A percentile compares a stretch with the other conserved stretches of the same genome.
phyloP scores from a whole-genome alignment of 2,329 filamentous ascomycete species.

The Emmonsiellopsis sp. region DNA sequence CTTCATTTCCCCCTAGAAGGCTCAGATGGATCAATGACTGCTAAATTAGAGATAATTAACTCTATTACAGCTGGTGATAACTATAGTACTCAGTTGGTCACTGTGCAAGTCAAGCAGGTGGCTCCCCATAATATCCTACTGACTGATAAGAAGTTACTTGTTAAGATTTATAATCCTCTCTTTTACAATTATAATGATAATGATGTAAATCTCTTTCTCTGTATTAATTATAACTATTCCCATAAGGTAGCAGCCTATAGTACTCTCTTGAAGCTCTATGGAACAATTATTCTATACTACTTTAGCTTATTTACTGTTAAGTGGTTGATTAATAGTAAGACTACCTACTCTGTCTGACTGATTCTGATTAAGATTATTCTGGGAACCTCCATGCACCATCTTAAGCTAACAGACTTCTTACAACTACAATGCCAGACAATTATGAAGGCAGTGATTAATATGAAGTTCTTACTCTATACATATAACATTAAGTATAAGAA shows the following conservation, averaged over 20 bases:
- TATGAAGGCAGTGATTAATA: constrained; percentile 9
- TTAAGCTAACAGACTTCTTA: constrained; percentile 5
- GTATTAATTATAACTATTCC: constrained; percentile 1
- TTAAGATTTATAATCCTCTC: constrained; percentile 7
- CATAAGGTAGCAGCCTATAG: constrained; percentile 4
- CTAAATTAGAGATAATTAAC: constrained; percentile 2
- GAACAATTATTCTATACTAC: constrained; percentile 4
- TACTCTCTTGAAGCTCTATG: constrained; percentile 2
- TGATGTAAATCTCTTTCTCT: constrained; percentile 4
- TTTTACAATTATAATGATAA: constrained; percentile 2
- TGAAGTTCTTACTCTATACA: constrained; percentile 9
- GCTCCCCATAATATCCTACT: background rate
- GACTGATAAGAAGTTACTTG: constrained; percentile 1
- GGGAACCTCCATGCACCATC: constrained; percentile 5
- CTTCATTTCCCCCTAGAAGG: too few species aligned
- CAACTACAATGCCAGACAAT: constrained; percentile 7
- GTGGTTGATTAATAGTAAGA: background rate
- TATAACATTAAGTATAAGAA: constrained; percentile 8
- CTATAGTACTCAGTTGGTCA: constrained; percentile 3
- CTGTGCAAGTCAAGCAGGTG: background rate
- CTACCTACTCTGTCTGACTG: constrained; percentile 6
- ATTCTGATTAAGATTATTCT: constrained; percentile 9
- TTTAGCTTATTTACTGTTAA: constrained; percentile 6
- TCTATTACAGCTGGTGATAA: constrained; percentile 3
- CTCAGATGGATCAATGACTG: too few species aligned